These are phyloP conservation scores for Trametes maxima DNA, from an alignment of 768 basidiomycete species.

Conservation along the genomic window DNA sequence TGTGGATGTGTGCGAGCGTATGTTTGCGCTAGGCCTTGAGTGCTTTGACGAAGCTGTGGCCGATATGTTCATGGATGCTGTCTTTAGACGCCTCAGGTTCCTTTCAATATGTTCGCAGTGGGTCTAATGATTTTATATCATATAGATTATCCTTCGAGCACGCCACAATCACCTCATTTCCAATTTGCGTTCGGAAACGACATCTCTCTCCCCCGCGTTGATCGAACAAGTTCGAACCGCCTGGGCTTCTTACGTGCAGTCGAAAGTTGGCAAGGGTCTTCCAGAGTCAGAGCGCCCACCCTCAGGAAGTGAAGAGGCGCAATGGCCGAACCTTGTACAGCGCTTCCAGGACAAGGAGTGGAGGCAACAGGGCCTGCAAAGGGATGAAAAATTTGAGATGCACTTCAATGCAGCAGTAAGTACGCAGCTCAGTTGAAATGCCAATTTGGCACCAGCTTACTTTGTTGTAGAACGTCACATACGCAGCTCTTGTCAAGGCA, in stretches of 20 bases:
- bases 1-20: too few relatives aligned
- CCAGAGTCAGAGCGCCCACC: slow-evolving; percentile 49
- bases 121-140: background rate
- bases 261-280: slow-evolving; percentile 67
- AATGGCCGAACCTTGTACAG: slow-evolving; percentile 56
- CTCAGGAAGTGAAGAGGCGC: slow-evolving; percentile 49
- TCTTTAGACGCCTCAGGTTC: too few relatives aligned
- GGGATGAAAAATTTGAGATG: slow-evolving; percentile 94
- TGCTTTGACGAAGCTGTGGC: too few relatives aligned
- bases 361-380: slow-evolving; percentile 69
- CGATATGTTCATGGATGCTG: too few relatives aligned
- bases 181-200: slow-evolving; percentile 57
- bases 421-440: slow-evolving; percentile 1
- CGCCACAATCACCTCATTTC: slow-evolving; percentile 77
- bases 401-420: slow-evolving; percentile 74
- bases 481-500: slow-evolving; percentile 56
- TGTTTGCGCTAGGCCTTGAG: too few relatives aligned
- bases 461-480: slow-evolving; percentile 46
- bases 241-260: slow-evolving; percentile 65
- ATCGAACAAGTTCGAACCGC: slow-evolving; percentile 58
- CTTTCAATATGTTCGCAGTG: too few relatives aligned
- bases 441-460: background rate
- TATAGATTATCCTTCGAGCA: slow-evolving; percentile 90
- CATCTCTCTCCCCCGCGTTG: slow-evolving; percentile 56
- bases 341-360: slow-evolving; percentile 56